phyloP scores from a whole-genome alignment of 2,329 filamentous ascomycete genomes.

The Colletotrichum cereale region DNA sequence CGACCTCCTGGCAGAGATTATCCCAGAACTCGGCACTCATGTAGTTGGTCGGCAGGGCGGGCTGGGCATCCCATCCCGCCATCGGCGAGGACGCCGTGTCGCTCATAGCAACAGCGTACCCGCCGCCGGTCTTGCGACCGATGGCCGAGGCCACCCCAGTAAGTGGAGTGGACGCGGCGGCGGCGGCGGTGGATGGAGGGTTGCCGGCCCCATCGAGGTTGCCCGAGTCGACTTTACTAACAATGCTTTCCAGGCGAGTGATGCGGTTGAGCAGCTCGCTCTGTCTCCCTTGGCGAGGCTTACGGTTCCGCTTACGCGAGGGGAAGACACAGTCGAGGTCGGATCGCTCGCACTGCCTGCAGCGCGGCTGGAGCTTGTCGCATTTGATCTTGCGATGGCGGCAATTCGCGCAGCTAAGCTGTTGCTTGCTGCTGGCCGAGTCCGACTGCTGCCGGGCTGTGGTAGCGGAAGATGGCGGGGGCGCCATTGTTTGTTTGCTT shows the following conservation, averaged over 20 bases:
- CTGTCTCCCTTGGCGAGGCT: conserved; percentile 56
- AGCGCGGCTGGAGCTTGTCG: conserved; percentile 65
- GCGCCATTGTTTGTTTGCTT: conserved; percentile 25
- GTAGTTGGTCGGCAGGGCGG: conserved; percentile 50
- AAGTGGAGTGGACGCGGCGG: conserved; percentile 11
- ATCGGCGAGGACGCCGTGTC: conserved; percentile 21
- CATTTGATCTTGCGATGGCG: conserved; percentile 74
- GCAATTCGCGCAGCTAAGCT: conserved; percentile 70
- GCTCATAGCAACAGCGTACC: conserved; percentile 33
- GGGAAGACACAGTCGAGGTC: conserved; percentile 62
- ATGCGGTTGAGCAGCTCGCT: conserved; percentile 59
- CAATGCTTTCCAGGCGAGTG: conserved; percentile 59
- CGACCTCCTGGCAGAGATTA: conserved; percentile 58
- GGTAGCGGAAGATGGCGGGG: conserved; percentile 20
- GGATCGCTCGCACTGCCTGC: conserved; percentile 63
- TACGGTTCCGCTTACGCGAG: conserved; percentile 57
- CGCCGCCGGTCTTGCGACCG: conserved; percentile 40
- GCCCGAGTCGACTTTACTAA: conserved; percentile 56
- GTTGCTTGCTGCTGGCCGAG: conserved; percentile 44
- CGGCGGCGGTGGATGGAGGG: not conserved
- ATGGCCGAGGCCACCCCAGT: conserved; percentile 9
- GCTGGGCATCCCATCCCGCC: conserved; percentile 34
- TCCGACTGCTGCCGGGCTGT: conserved; percentile 16
- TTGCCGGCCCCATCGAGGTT: conserved; percentile 23
- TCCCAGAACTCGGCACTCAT: conserved; percentile 60